phyloP scores from a whole-genome alignment of 2,329 filamentous ascomycete species.

The Claviceps pazoutovae region DNA sequence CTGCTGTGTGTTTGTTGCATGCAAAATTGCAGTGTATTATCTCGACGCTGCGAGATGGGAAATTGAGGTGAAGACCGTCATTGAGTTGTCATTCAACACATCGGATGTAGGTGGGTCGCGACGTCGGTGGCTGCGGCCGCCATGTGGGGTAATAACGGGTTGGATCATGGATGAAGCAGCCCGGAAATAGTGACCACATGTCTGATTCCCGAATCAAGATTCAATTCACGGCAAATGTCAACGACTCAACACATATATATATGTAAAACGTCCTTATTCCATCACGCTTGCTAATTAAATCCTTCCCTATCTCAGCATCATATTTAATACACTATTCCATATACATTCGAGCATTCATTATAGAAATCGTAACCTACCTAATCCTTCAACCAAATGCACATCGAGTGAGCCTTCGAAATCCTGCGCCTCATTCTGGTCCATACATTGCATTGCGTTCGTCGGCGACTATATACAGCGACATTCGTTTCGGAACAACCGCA shows the following conservation, averaged over 20 bases:
- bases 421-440: neutral
- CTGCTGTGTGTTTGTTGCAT: neutral
- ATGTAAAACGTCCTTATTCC: neutral
- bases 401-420: neutral
- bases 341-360: neutral
- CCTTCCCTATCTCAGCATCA: neutral
- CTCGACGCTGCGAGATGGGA: neutral
- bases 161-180: neutral
- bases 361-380: neutral
- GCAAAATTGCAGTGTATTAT: neutral
- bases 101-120: neutral
- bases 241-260: no score
- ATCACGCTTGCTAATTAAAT: neutral
- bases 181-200: no score
- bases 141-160: neutral
- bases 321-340: neutral
- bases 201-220: no score
- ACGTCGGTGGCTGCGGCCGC: neutral
- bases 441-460: neutral
- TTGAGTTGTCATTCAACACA: constrained; percentile 1
- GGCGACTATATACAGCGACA: constrained; percentile 2
- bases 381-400: neutral
- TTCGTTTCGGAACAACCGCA: neutral
- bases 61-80: neutral
- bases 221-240: no score